Base-by-base conservation (phyloP, 1,284 basidiomycete species). In the Rhodotorula sp. region DNA sequence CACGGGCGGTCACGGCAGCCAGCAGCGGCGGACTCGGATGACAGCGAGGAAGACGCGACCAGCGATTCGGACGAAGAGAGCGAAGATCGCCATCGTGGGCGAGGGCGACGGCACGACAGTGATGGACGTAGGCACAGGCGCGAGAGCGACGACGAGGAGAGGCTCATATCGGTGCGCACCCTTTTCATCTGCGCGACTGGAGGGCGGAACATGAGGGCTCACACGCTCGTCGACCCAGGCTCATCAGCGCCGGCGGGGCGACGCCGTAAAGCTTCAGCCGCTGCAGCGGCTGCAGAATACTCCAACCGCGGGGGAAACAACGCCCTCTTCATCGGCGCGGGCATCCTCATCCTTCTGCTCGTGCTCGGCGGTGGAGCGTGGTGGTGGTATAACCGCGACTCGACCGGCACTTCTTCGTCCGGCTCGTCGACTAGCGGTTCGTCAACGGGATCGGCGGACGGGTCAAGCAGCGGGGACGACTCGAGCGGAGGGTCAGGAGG, bases 371-470 rank as follows among this genome's bases (percentile, higher is more conserved):
- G 29, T 2, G 61, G 50, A 19, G 61, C 21, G 4, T 54, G 29
- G 22, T 63, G 54, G 51, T 63, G 39, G 36, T 63, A 29, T 41
- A 44, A 59, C 12, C 50, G 50, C n/a, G 56, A 27, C 22, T 39
- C 56, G 36, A 12, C 13, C 2, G 56, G 41, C 8, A n/a, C n/a
- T n/a, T 46, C 58, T 0, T 22, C 58, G 7, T 3, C 41, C 19
- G 21, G n/a, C 2, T 29, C 41, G 19, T 29, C n/a, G 57, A 58
- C 39, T 5, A 29, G 39, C n/a, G 57, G n/a, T 0, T 41, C 56
- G 6, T 22, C n/a, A 7, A 12, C n/a, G 7, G 58, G 58, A 7
- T 46, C 29, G 0, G 25, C 58, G n/a, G 58, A 32, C 17, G 17
- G n/a, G 0, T 13, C 50, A 9, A n/a, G 13, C 4, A 22, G 58